Base-by-base conservation (phyloP, 371 early-diverging fungal species). In the Rhizomucor miehei region DNA sequence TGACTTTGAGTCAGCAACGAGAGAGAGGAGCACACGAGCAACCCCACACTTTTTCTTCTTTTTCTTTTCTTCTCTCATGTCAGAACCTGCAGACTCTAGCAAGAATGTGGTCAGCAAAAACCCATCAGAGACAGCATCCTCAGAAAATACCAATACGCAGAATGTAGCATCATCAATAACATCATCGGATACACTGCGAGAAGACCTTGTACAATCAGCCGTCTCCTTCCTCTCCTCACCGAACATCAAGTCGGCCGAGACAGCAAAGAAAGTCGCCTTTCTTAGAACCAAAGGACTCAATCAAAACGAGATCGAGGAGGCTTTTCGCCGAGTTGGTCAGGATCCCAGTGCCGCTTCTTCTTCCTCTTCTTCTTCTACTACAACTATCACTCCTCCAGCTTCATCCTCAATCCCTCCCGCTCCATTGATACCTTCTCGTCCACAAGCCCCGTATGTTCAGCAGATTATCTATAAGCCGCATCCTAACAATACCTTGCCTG, bases 201-300 rank as follows among this genome's bases (percentile, higher is more conserved):
- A 80, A 56, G 77, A 75, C 54, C 53, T 81, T 57, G 60, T 85
- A 20, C 68, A 76, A 20, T 62, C 69, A 34, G 85, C 83, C 11
- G 70, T 80, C 0, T 66, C 73, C n/a, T 82, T 85, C 56, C 57
- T 85, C 44, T 71, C 75, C 19, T 77, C 80, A 2, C 75, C 82
- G 35, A 79, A 73, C 19, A 79, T 82, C 1, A 72, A 65, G 39
- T 68, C 77, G 6, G 81, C 82, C 1, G 78, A 80, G n/a, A 72
- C 71, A 39, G 65, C 60, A 6, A 85, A 82, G 47, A 82, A 82
- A 69, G 57, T 74, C 37, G 76, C 77, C 41, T 81, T 81, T 57
- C 62, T 85, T 51, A 67, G 74, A 51, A 77, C 77, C 37, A 85
- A 85, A 50, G 83, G 83, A 11, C 52, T 85, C 51, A 80, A 66